A percentile compares a stretch with the other conserved stretches of the same genome.
Evolutionary conservation across 352 stramenopile species (phyloP).

Genomic region (Pythium dissotocum): DNA sequence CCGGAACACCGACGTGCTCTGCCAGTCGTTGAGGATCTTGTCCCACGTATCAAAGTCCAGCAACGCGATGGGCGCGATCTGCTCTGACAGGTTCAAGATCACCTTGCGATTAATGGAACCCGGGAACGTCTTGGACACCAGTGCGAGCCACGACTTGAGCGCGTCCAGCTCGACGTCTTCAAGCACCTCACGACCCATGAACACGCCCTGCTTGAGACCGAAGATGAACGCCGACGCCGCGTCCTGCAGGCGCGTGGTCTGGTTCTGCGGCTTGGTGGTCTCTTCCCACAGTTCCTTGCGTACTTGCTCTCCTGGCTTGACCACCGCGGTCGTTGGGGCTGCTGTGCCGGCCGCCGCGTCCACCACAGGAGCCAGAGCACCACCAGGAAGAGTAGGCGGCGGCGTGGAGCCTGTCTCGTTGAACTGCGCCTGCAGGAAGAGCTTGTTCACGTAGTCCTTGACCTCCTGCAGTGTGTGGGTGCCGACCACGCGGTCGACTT

Average conservation of each 20-base stretch:
- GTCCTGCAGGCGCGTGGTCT: conserved; percentile 76
- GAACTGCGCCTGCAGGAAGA: conserved; percentile 61
- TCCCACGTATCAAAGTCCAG: conserved; percentile 79
- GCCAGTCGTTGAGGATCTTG: conserved; percentile 59
- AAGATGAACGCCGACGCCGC: conserved; percentile 81
- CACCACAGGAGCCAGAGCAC: background rate
- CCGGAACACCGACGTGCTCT: conserved; percentile 42
- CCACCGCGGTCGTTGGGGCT: conserved; percentile 20
- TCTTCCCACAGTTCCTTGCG: conserved; percentile 70
- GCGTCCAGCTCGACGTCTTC: conserved; percentile 77
- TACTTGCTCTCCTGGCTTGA: conserved; percentile 41
- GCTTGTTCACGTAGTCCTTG: conserved; percentile 64
- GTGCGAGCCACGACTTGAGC: conserved; percentile 73
- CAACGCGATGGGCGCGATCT: conserved; percentile 50
- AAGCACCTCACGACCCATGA: conserved; percentile 75
- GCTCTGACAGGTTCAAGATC: conserved; percentile 48
- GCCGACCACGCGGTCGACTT: conserved; percentile 78
- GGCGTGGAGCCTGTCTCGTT: conserved; percentile 71
- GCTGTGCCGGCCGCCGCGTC: conserved; percentile 3
- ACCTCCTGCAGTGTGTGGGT: conserved; percentile 81
- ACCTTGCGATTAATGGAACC: conserved; percentile 73
- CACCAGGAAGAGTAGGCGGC: conserved; percentile 19
- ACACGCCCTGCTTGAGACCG: conserved; percentile 72
- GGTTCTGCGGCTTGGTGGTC: conserved; percentile 70
- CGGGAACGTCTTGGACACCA: conserved; percentile 74